Base-by-base conservation (phyloP, 768 basidiomycete species). In the Hirschioporus abietinus region DNA sequence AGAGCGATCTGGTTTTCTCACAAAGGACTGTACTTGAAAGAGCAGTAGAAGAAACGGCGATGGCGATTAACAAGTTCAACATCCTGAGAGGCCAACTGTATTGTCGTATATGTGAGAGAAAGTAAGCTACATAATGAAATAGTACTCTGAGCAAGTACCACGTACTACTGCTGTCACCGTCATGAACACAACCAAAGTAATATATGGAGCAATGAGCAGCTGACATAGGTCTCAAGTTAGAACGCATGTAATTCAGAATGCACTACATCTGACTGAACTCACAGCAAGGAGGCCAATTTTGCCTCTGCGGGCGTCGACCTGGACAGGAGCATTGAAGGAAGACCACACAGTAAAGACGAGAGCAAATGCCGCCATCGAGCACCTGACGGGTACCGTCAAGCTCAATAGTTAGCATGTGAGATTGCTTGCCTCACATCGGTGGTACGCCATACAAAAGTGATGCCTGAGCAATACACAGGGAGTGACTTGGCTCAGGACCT, bases 381-480 rank as follows among this genome's bases (percentile, higher is more conserved):
- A 52, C 42, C 42, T 52, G 42, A 8, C 30, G 42, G 42, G 42
- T 36, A 52, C 12, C 30, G 30, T 30, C 30, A 30, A 30, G 42
- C 12, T 52, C 42, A 15, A 5, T 10, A 15, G 42, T 12, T 15
- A 1, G 42, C 15, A 15, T 15, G 12, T 12, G 12, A 36, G 12
- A 52, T 52, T 15, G 2, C 42, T 52, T 20, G 4, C 70, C 77
- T 65, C 63, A 79, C 79, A 81, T 80, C 12, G 81, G 80, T 18
- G 73, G 76, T 23, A 79, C 79, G 7, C 79, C 80, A 66, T 74
- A 66, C 25, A 83, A 67, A 1, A 83, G 70, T 0, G 82, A 75
- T 1, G 81, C 76, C 70, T 85, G 83, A 8, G 77, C 77, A 27
- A 81, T 76, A 68, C 83, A 85, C 0, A 85, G 70, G 1, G 71